Conservation (phyloP, 495 filamentous ascomycete species). For the Aspergillus wentii region DNA sequence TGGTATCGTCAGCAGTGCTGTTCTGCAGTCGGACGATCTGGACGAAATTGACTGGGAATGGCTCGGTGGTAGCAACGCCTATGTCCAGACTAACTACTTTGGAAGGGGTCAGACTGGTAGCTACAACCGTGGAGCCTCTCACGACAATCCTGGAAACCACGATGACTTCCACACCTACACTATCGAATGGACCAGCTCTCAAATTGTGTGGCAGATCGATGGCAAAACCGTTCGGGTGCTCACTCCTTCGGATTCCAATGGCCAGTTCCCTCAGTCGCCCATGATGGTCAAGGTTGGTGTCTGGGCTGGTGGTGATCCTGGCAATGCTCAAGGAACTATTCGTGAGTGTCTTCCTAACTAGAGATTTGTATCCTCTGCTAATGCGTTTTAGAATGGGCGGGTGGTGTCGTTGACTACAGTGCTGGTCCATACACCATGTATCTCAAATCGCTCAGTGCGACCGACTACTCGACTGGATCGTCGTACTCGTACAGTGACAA, state of each 20-base stretch:
- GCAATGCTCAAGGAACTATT: slow-evolving; percentile 62
- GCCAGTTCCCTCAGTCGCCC: slow-evolving; percentile 78
- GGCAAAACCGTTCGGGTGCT: slow-evolving; percentile 62
- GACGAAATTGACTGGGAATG: slow-evolving; percentile 94
- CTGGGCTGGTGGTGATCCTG: slow-evolving; percentile 81
- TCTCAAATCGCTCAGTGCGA: slow-evolving; percentile 68
- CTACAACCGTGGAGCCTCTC: slow-evolving; percentile 58
- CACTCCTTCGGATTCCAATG: slow-evolving; percentile 54
- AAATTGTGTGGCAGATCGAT: slow-evolving; percentile 73
- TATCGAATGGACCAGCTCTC: slow-evolving; percentile 71
- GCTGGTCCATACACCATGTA: slow-evolving; percentile 81
- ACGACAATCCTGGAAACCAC: slow-evolving; percentile 46
- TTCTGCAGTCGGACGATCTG: slow-evolving; percentile 76
- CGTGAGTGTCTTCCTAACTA: slow-evolving; percentile 26
- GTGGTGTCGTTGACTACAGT: slow-evolving; percentile 73
- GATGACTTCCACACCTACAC: slow-evolving; percentile 74
- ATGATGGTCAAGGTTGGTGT: slow-evolving; percentile 79
- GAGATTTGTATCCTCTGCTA: slow-evolving; percentile 10
- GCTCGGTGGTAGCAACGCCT: slow-evolving; percentile 57
- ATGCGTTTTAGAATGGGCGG: slow-evolving; percentile 64
- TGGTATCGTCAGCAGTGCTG: slow-evolving; percentile 70
- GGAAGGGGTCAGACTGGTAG: slow-evolving; percentile 71
- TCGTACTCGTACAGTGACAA: slow-evolving; percentile 74
- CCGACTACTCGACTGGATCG: slow-evolving; percentile 87
- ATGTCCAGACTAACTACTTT: slow-evolving; percentile 79